Evolutionary conservation across 2,329 filamentous ascomycete genomes (phyloP).

Genomic region (Colletotrichum lupini): DNA sequence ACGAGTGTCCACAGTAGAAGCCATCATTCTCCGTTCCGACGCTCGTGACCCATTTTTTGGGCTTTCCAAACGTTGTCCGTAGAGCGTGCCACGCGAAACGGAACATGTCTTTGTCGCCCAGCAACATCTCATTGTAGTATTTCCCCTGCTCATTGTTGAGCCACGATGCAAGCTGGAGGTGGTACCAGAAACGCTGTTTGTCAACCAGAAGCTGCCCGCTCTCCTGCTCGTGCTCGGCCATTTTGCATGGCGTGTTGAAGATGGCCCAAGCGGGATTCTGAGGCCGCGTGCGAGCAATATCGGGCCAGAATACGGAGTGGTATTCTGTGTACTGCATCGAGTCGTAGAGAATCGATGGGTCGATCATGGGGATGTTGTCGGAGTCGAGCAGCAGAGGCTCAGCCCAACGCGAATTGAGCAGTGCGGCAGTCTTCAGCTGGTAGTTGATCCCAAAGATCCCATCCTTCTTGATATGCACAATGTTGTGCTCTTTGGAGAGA

Average conservation of each 20-base stretch:
- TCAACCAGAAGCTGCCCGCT: conserved; percentile 23
- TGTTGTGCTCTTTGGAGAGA: conserved; percentile 19
- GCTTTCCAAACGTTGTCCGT: conserved; percentile 12
- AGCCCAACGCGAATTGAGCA: conserved; percentile 17
- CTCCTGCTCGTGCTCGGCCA: conserved; percentile 28
- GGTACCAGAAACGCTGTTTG: conserved; percentile 29
- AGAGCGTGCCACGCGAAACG: conserved; percentile 29
- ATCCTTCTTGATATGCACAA: conserved; percentile 27
- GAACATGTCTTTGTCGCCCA: conserved; percentile 32
- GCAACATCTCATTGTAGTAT: conserved; percentile 16
- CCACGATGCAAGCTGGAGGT: conserved; percentile 28
- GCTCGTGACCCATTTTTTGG: conserved; percentile 20
- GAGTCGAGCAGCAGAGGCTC: conserved; percentile 16
- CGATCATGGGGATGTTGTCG: conserved; percentile 16
- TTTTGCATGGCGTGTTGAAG: conserved; percentile 22
- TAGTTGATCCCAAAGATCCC: conserved; percentile 29
- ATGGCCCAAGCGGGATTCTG: conserved; percentile 22
- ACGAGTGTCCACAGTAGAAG: conserved; percentile 26
- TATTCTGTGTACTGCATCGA: conserved; percentile 21
- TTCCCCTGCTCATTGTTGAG: conserved; percentile 25
- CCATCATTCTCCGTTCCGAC: conserved; percentile 26
- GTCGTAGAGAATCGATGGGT: conserved; percentile 15
- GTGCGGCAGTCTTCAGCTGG: conserved; percentile 26
- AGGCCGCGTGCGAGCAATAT: conserved; percentile 18
- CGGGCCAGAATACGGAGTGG: conserved; percentile 22